Conservation (phyloP, 2,329 filamentous ascomycete species). For the Phaeosphaeria sp. region DNA sequence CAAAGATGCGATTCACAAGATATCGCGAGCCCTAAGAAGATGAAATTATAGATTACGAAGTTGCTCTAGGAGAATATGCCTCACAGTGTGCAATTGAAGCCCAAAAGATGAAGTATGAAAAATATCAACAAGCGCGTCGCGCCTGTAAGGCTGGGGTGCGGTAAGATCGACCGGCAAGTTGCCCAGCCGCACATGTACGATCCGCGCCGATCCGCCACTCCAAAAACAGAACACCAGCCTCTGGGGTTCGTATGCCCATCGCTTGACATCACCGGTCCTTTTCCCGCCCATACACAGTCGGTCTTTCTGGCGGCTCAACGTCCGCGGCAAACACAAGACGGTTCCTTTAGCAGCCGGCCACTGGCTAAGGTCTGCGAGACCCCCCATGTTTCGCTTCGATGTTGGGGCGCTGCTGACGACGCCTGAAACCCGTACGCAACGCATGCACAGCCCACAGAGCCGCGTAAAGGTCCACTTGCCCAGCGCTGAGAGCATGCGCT, state of each 20-base stretch:
- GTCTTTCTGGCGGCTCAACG: background rate
- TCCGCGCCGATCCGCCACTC: constrained; percentile 16
- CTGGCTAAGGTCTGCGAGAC: constrained; percentile 5
- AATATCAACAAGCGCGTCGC: constrained; percentile 2
- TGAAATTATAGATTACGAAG: background rate
- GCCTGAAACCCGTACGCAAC: constrained; percentile 37
- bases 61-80: background rate
- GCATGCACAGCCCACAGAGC: constrained; percentile 3
- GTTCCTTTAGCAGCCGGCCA: constrained; percentile 3
- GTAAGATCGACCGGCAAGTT: constrained; percentile 5
- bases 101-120: background rate
- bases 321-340: constrained; percentile 1
- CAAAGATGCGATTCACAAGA: background rate
- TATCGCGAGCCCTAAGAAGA: no score
- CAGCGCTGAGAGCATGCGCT: background rate
- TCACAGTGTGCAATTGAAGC: background rate
- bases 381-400: constrained; percentile 34
- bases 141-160: constrained; percentile 15
- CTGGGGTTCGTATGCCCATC: no score
- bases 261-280: constrained; percentile 15
- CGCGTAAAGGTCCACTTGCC: background rate
- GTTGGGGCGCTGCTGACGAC: constrained; percentile 40
- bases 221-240: constrained; percentile 20
- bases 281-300: constrained; percentile 1
- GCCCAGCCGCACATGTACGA: constrained; percentile 5